phyloP scores from a whole-genome alignment of 2,329 filamentous ascomycete species.

The Nigrospora sphaerica region DNA sequence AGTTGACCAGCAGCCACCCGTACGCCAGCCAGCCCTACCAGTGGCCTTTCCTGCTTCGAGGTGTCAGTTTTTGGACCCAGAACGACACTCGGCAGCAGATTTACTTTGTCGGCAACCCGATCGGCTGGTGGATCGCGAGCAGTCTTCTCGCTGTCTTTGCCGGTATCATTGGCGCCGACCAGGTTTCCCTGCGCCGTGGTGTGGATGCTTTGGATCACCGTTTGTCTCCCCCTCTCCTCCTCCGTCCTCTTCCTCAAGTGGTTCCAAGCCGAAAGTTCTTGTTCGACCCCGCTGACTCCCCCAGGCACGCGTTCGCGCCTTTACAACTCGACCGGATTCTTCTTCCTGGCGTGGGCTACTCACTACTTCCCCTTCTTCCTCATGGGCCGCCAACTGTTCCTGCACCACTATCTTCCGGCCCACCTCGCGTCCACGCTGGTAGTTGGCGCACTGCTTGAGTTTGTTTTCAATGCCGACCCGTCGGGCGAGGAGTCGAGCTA shows the following conservation, averaged over 20 bases:
- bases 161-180: slow-evolving; percentile 86
- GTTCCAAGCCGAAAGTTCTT: neutral
- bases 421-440: slow-evolving; percentile 88
- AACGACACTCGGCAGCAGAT: slow-evolving; percentile 93
- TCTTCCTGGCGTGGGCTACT: slow-evolving; percentile 95
- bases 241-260: neutral
- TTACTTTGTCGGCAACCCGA: slow-evolving; percentile 94
- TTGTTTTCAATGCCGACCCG: slow-evolving; percentile 89
- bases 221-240: slow-evolving; percentile 46
- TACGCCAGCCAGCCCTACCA: slow-evolving; percentile 93
- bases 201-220: slow-evolving; percentile 89
- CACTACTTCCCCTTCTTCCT: slow-evolving; percentile 97
- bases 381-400: slow-evolving; percentile 96
- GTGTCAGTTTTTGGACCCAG: slow-evolving; percentile 99
- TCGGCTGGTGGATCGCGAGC: slow-evolving; percentile 96
- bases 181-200: slow-evolving; percentile 85
- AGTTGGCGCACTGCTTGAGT: slow-evolving; percentile 85
- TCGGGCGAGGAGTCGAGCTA: slow-evolving; percentile 47
- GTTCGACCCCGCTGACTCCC: slow-evolving; percentile 7
- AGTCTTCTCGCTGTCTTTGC: slow-evolving; percentile 88
- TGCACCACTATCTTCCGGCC: slow-evolving; percentile 94
- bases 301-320: slow-evolving; percentile 82
- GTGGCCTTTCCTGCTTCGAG: slow-evolving; percentile 94
- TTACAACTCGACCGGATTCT: slow-evolving; percentile 98
- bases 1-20: slow-evolving; percentile 91